These are phyloP conservation scores for Cladophialophora chaetospira DNA, from an alignment of 2,329 filamentous ascomycete species.

Conservation along the genomic window DNA sequence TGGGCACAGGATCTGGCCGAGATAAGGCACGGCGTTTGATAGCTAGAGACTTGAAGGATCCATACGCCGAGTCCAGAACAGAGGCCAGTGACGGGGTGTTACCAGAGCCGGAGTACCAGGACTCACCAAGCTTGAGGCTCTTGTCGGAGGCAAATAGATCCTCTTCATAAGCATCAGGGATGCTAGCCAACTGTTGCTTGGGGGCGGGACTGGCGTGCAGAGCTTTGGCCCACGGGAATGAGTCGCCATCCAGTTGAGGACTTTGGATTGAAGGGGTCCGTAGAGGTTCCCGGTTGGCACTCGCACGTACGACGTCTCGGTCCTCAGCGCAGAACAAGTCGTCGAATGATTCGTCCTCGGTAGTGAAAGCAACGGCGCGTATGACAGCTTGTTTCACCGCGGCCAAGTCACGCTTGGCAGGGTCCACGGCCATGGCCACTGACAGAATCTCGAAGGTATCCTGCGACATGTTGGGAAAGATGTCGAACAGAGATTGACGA, in stretches of 20 bases:
- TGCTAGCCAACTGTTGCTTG: conserved; percentile 81
- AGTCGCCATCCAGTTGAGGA: conserved; percentile 73
- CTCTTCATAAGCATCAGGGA: conserved; percentile 77
- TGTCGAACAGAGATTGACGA: conserved; percentile 93
- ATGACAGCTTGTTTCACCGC: conserved; percentile 76
- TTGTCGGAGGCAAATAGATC: conserved; percentile 82
- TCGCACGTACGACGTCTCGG: conserved; percentile 72
- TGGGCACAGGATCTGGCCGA: conserved; percentile 67
- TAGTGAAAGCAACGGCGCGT: conserved; percentile 87
- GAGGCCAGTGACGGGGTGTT: conserved; percentile 83
- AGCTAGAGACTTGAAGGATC: conserved; percentile 76
- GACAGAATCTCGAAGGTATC: conserved; percentile 94
- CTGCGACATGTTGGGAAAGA: conserved; percentile 97
- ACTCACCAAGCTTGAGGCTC: conserved; percentile 51
- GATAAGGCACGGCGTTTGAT: conserved; percentile 48
- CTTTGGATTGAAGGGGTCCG: conserved; percentile 94
- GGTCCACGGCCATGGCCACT: conserved; percentile 88
- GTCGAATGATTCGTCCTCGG: conserved; percentile 76
- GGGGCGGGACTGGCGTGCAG: conserved; percentile 74
- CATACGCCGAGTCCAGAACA: conserved; percentile 78
- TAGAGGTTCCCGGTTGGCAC: conserved; percentile 88
- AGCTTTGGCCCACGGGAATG: conserved; percentile 94
- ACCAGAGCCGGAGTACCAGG: conserved; percentile 76
- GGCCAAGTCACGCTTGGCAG: conserved; percentile 78
- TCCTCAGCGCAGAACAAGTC: conserved; percentile 94